Evolutionary conservation across 2,329 filamentous ascomycete species (phyloP), one percentile per base, ranked within the genome.

Genomic region (Lachnellula cervina): DNA sequence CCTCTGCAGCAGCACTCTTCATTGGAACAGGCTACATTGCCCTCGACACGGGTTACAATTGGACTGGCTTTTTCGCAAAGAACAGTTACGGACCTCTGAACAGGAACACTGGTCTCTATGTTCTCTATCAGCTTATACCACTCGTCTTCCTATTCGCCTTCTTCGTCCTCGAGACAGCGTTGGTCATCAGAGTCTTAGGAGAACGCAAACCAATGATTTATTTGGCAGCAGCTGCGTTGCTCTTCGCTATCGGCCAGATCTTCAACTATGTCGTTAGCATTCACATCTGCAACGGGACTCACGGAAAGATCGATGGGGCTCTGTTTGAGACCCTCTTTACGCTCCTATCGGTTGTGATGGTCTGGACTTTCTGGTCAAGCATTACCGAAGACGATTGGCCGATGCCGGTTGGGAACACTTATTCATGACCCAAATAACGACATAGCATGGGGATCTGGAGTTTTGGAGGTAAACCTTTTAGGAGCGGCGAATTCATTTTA

Each of bases 371-470:
- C 78, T 99, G 94, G 94, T 96, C 91, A 47, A 97, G 91, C 75
- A 99, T 99, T 67, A 99, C 94, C 16, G 94, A 99, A 74, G 94
- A 99, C 68, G 93, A 97, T 76, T 99, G 94, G 94, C 90, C 92
- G 17, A 80, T 81, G 72, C 75, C 78, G 35, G 72, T 65, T 34
- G 55, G 60, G 17, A 64, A 57, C 51, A 65, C 64, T 19, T 69
- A 69, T 52, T 52, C 68, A 58, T 69, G 59, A 69, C 45, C n/a
- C 52, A 51, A 55, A 58, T 52, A 23, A 50, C 32, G 19, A 16
- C 34, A 57, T 44, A 45, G 52, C 45, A 62, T 63, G 32, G 53
- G 57, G 54, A 60, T 55, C 59, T 49, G 65, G 68, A 64, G 64
- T 68, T 69, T 56, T 54, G 55, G 56, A 49, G 40, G 46, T 59